Base-by-base conservation (phyloP, 768 basidiomycete genomes). In the Collybia nuda region DNA sequence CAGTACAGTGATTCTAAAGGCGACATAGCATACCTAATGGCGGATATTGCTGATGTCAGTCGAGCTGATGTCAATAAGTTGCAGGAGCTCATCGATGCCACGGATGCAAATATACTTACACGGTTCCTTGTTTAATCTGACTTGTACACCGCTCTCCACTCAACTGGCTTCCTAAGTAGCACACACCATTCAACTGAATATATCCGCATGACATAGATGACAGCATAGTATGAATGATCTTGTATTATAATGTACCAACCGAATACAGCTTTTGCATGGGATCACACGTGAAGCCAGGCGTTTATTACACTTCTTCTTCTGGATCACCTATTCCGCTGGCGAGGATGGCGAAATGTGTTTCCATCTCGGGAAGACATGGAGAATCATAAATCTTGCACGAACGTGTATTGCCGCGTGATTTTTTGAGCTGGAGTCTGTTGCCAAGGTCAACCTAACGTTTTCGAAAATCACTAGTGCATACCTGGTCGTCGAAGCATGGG, bases 1-100 rank as follows among this genome's bases (percentile, higher is more conserved):
- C 97, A 98, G 72, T 98, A 88, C 71, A 94, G 96, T n/a, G 97
- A 99, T 65, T 93, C 92, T 40, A 93, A 93, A 73, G 90, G 89
- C 53, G 91, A 93, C 46, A 71, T 93, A 44, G 93, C 95, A 21
- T 98, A 98, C 69, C 80, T 99, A 55, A 88, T 99, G 85, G 95
- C 95, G 11, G 97, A 99, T 67, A 98, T 99, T 56, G 86, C 90
- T 18, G 82, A 92, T 56, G 94, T 98, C 57, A 90, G 89, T 63
- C 80, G 82, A 52, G 73, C 76, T 48, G 91, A 97, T 63, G 76
- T 96, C 56, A 84, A 82, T 61, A 82, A 74, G 60, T 77, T 98
- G 44, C 86, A 82, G 71, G 86, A 87, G 55, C 73, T 79, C 48
- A 94, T 98, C 63, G 86, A 72, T 62, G 76, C 78, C 44, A 94